These are phyloP conservation scores for Houttuynia cordata DNA, from an alignment of 164 flowering plant species.

Conservation along the genomic window DNA sequence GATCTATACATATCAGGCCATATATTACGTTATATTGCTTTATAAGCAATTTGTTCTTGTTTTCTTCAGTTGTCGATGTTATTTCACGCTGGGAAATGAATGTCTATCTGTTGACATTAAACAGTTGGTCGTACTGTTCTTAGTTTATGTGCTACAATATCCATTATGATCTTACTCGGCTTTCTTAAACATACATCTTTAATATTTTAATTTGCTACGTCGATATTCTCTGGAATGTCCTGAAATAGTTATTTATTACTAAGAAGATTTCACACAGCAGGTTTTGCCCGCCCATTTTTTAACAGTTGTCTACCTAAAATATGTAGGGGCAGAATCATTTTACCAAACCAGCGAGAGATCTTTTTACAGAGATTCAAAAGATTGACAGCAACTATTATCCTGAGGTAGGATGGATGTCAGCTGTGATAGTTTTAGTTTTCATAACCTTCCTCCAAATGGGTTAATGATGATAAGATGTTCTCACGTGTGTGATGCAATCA, in stretches of 20 bases:
- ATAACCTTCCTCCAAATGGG: not conserved
- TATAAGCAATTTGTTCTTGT: no score
- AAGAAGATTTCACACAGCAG: no score
- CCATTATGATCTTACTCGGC: no score
- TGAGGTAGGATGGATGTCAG: conserved; percentile 31
- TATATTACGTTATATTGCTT: no score
- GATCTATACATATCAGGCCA: no score
- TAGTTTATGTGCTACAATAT: no score
- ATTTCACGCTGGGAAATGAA: no score
- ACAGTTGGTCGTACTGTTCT: no score
- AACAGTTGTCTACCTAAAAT: not conserved
- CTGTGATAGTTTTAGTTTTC: not conserved
- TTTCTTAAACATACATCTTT: not conserved
- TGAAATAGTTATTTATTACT: not conserved
- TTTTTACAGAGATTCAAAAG: conserved; percentile 58
- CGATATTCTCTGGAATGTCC: not conserved
- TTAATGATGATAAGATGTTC: not conserved
- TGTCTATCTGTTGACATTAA: no score
- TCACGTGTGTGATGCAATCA: no score
- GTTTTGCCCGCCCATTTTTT: no score
- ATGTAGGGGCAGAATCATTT: conserved; percentile 46
- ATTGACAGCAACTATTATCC: conserved; percentile 66
- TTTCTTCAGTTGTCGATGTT: no score
- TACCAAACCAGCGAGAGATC: conserved; percentile 54
- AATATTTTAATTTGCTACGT: not conserved